Base-by-base conservation (phyloP, 768 basidiomycete species). In the Rhodocollybia butyracea region DNA sequence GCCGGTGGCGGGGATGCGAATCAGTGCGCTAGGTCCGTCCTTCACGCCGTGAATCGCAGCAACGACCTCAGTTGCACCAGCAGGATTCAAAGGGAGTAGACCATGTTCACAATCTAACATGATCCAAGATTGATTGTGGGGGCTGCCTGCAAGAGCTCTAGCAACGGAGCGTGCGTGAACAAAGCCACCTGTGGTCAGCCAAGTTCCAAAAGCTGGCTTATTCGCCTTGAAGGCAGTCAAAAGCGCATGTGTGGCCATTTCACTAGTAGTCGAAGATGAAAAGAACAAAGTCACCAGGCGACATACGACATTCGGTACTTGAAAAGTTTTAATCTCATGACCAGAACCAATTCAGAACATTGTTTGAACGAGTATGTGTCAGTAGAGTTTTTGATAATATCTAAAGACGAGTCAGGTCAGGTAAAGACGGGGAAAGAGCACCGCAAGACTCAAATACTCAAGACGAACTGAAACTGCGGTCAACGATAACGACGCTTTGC, bases 51-150 rank as follows among this genome's bases (percentile, higher is more conserved):
- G 70, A 36, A 88, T 81, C 1, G 81, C 83, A 46, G 76, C 70
- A 40, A 84, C 70, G 45, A 73, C 76, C 61, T 86, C 85, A 1
- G 81, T 77, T 2, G 79, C 82, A 4, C 79, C 81, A 21, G 21
- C n/a, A 0, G 82, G 81, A 13, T 78, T 73, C 39, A 86, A 66
- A 3, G 82, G 71, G 0, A 81, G 74, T 31, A 85, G 68, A 1
- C 86, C 85, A 61, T 87, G 86, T 66, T 88, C 86, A 63, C 85
- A 85, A 64, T 88, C 86, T 59, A 89, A 70, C 43, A 78, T 65
- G 26, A 89, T 71, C 85, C 85, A 88, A 0, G 83, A 81, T 10
- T 86, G 67, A 63, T 83, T 72, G 3, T 72, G 67, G 22, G 63
- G 64, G 19, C 11, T 30, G 19, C 47, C 47, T 19, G 70, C 68